These are phyloP conservation scores for Pisolithus albus DNA, from an alignment of 768 basidiomycete species.

Conservation along the genomic window DNA sequence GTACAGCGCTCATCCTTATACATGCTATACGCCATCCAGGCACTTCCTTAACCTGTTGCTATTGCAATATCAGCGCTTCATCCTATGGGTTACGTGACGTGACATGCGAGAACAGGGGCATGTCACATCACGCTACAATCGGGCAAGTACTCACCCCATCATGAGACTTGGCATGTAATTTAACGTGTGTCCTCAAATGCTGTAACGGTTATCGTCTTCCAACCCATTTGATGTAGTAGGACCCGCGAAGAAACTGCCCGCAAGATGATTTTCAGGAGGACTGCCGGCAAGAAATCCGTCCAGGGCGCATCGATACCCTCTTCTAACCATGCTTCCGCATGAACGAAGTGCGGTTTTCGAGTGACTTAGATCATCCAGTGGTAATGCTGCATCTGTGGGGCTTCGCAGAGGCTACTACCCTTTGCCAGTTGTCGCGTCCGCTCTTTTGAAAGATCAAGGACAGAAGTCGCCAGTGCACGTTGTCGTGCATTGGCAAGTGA, in stretches of 20 bases:
- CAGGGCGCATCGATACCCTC: background rate
- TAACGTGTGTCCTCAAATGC: slow-evolving; percentile 6
- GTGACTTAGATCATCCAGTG: slow-evolving; percentile 9
- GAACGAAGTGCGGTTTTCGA: background rate
- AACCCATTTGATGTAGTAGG: slow-evolving; percentile 1
- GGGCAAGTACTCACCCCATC: slow-evolving; percentile 9
- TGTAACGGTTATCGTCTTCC: background rate
- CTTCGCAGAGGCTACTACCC: background rate
- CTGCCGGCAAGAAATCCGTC: background rate
- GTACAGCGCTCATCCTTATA: background rate
- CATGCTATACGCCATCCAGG: background rate
- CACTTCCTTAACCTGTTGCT: background rate
- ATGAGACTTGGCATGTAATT: slow-evolving; percentile 4
- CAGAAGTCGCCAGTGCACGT: too few species aligned
- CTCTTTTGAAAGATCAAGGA: too few species aligned
- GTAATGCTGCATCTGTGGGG: background rate
- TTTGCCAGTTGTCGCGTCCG: too few species aligned
- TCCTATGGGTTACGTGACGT: background rate
- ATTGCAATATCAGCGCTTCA: background rate
- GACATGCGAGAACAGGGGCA: slow-evolving; percentile 5
- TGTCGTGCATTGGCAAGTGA: too few species aligned
- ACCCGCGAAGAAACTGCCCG: background rate
- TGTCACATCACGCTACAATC: slow-evolving; percentile 5
- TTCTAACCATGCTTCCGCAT: background rate
- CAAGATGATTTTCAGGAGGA: background rate